phyloP scores from a whole-genome alignment of 164 flowering plant species.

The Aristolochia californica region DNA sequence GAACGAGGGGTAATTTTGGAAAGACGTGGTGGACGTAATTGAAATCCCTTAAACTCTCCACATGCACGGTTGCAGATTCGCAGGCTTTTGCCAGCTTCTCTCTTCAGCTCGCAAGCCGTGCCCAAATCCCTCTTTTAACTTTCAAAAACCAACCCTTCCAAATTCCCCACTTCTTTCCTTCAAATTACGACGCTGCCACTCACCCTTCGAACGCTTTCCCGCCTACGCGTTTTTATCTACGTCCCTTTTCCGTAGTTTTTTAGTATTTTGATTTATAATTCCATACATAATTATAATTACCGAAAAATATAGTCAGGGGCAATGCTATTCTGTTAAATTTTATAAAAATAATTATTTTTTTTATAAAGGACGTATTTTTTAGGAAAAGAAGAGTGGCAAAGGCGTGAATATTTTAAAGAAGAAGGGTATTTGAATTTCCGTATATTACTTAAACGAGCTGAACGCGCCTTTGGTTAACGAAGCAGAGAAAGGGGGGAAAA shows the following conservation, averaged over 20 bases:
- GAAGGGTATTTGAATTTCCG: neutral
- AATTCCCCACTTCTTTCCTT: neutral
- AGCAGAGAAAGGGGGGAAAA: neutral
- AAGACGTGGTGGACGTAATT: no score
- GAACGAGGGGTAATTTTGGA: no score
- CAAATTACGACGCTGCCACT: neutral
- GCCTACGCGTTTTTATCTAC: no score
- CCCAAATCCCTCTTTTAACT: neutral
- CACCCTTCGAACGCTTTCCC: no score
- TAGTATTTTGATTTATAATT: no score
- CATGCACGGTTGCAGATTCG: slow-evolving; percentile 3
- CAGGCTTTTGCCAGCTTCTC: neutral
- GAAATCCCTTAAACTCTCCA: neutral
- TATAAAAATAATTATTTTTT: no score
- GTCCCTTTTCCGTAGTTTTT: no score
- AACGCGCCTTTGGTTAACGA: neutral
- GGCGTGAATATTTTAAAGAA: neutral
- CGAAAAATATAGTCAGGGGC: no score
- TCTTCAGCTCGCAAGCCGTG: neutral
- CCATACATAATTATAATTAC: no score
- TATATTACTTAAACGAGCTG: neutral
- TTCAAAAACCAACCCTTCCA: neutral
- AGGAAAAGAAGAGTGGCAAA: neutral
- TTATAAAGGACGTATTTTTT: no score
- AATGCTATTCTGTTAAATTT: no score